Evolutionary conservation across 768 basidiomycete genomes (phyloP), one percentile per base, ranked within the genome.

Genomic region (Gloeopeniophorella convolvens): DNA sequence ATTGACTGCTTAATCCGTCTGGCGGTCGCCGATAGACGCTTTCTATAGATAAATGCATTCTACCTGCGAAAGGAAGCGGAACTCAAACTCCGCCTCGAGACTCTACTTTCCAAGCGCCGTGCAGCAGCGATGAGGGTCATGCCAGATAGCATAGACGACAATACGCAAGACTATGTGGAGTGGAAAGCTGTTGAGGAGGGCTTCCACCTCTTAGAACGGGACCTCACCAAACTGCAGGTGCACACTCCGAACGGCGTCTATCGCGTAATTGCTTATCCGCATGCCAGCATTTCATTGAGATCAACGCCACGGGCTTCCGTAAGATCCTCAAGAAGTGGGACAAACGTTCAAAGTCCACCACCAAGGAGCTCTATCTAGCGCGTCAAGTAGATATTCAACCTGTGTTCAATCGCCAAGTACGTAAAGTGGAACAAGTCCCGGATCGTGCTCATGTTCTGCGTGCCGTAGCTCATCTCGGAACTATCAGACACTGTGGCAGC

Each of bases 251-350:
- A 40, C 40, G 24, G 42, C 8, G 43, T 42, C 45, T 41, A 39
- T 42, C 50, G 43, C 46, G 52, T 49, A 26, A n/a, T 45, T 55
- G 49, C 58, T 57, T 45, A 58, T 27, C 2, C 28, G 11, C 39
- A 27, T 39, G 39, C 36, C 49, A 94, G 92, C 88, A 92, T 78
- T 99, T 94, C 62, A 83, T 99, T 55, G 96, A 98, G 68, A 87
- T 96, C 62, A 99, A 98, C 64, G 96, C 88, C 5, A 91, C 84
- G 9, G 96, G 93, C 3, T 98, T 98, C 66, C 80, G 94, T 37
- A 98, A 98, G 66, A 97, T 98, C 41, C 68, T 97, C 54, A 98
- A 99, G 64, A 99, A 99, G 65, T 99, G 91, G 77, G 96, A 98
- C 69, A 99, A 98, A 68, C 80, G 91, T 40, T 92, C 92, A 31